Evolutionary conservation across 257 asterid genomes (phyloP).

Genomic region (Euphrasia confusa): DNA sequence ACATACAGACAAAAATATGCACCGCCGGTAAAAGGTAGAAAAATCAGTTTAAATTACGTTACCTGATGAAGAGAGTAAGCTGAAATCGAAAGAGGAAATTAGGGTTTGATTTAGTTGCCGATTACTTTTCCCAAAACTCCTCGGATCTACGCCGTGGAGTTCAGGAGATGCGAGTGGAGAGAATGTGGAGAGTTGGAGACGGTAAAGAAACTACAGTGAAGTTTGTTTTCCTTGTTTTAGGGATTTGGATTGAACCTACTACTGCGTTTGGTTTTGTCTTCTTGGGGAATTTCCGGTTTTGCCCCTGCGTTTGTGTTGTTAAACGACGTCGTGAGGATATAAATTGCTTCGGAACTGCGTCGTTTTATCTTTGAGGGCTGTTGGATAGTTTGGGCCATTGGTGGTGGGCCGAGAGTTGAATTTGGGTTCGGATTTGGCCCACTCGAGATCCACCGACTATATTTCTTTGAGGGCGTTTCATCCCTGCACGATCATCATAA

Average conservation of each 20-base stretch:
- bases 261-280: conserved; percentile 15
- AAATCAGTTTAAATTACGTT: background rate
- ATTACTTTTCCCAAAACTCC: background rate
- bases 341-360: background rate
- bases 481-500: conserved; percentile 1
- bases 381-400: conserved; percentile 9
- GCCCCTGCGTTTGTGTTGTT: conserved; percentile 13
- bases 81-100: background rate
- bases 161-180: background rate
- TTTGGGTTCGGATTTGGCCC: conserved; percentile 16
- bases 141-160: conserved; percentile 11
- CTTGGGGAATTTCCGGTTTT: conserved; percentile 15
- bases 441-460: conserved; percentile 9
- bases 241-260: conserved; percentile 30
- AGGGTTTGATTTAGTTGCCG: background rate
- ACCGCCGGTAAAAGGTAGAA: background rate
- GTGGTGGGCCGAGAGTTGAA: conserved; percentile 13
- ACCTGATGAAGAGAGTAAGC: background rate
- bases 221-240: conserved; percentile 23
- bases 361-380: background rate
- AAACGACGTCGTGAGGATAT: conserved; percentile 15
- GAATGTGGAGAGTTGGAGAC: background rate
- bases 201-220: background rate
- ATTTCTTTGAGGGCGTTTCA: background rate
- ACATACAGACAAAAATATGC: background rate